Evolutionary conservation across 1,139 yeast genomes (phyloP).

Genomic region (Geotrichum armillariae): DNA sequence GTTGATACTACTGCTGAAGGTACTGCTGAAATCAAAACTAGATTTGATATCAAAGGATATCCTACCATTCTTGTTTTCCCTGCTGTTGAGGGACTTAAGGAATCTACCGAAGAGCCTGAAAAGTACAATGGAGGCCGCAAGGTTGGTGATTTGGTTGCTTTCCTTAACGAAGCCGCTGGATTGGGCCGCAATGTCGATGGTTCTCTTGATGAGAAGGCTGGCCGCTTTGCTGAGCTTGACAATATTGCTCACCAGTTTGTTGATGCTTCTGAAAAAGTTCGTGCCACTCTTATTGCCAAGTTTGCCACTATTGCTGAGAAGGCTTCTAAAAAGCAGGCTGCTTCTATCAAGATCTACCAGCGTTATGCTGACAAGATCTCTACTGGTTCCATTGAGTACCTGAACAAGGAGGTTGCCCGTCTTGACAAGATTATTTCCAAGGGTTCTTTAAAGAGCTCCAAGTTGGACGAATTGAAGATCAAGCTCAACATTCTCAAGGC

Average conservation of each 20-base stretch:
- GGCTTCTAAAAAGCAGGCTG: slow-evolving; percentile 23
- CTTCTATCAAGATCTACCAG: slow-evolving; percentile 47
- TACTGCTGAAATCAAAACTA: slow-evolving; percentile 44
- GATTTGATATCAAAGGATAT: slow-evolving; percentile 47
- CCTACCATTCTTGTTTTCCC: slow-evolving; percentile 58
- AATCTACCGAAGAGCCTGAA: slow-evolving; percentile 41
- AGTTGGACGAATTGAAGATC: slow-evolving; percentile 37
- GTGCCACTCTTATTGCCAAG: slow-evolving; percentile 16
- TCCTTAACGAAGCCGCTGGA: slow-evolving; percentile 53
- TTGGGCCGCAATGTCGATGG: slow-evolving; percentile 59
- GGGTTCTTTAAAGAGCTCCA: slow-evolving; percentile 38
- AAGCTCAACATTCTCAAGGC: slow-evolving; percentile 37
- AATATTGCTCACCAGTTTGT: slow-evolving; percentile 27
- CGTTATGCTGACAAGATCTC: slow-evolving; percentile 52
- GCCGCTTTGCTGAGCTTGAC: slow-evolving; percentile 51
- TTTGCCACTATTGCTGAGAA: slow-evolving; percentile 32
- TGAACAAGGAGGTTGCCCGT: slow-evolving; percentile 53
- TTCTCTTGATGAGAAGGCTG: slow-evolving; percentile 51
- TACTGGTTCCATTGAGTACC: slow-evolving; percentile 50
- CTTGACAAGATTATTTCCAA: slow-evolving; percentile 48
- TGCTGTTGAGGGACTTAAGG: slow-evolving; percentile 31
- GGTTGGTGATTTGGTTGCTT: slow-evolving; percentile 47
- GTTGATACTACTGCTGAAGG: slow-evolving; percentile 50
- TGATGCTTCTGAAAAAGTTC: slow-evolving; percentile 18
- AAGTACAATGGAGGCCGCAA: slow-evolving; percentile 50